Conservation (phyloP, 108 stramenopile genomes). For the Stephanodiscus minutulus region DNA sequence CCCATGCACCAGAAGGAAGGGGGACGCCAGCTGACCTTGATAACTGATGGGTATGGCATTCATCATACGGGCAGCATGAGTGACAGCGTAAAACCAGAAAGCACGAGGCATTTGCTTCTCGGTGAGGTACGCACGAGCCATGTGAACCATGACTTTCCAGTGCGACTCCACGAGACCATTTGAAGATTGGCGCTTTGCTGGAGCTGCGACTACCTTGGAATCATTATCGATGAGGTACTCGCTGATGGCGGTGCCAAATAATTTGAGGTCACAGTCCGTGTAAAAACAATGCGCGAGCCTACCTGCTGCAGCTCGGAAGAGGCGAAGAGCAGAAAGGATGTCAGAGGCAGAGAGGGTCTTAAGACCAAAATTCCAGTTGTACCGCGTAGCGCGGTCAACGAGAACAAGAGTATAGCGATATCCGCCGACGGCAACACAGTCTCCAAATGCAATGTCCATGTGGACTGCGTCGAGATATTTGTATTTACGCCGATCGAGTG, state of each 20-base stretch:
- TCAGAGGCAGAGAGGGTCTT: no score
- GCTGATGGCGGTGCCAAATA: no score
- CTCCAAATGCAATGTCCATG: slow-evolving; percentile 11
- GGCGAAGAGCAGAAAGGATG: no score
- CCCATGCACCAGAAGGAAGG: neutral
- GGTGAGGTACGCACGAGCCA: neutral
- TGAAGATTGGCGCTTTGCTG: neutral
- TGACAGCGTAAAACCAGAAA: neutral
- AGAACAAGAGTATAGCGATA: slow-evolving; percentile 8
- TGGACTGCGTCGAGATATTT: slow-evolving; percentile 5
- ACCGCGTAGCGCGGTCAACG: neutral
- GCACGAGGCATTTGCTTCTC: neutral
- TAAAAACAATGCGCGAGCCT: no score
- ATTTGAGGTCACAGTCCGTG: no score
- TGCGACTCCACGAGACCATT: neutral
- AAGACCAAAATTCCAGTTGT: no score
- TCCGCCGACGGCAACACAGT: slow-evolving; percentile 7
- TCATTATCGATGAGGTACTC: no score
- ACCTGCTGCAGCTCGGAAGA: no score
- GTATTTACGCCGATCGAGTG: neutral
- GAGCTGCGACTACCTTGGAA: no score
- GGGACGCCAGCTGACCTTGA: neutral
- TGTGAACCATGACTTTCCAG: neutral
- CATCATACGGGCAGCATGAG: neutral
- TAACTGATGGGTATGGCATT: neutral